Evolutionary conservation across 1,284 basidiomycete genomes (phyloP).

Genomic region (Ustilago nuda): DNA sequence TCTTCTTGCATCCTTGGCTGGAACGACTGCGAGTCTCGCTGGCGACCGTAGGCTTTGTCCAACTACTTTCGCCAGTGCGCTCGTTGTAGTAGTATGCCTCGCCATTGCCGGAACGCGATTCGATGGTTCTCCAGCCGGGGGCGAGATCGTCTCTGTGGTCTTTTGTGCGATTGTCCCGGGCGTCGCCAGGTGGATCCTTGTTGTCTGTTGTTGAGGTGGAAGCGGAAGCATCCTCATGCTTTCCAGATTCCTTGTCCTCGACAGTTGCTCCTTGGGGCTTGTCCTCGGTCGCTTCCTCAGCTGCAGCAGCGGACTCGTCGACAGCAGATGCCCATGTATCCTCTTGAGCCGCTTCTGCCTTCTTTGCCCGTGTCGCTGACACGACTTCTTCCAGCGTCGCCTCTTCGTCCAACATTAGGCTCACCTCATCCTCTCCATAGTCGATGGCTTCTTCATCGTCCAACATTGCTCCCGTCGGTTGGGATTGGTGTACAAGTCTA

Average conservation of each 20-base stretch:
- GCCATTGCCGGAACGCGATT: constrained; percentile 32
- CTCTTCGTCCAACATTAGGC: constrained; percentile 29
- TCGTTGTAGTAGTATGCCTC: constrained; percentile 54
- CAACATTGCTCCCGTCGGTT: constrained; percentile 19
- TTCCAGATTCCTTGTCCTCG: background rate
- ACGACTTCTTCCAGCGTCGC: background rate
- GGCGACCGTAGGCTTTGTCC: constrained; percentile 22
- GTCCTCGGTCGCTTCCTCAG: background rate
- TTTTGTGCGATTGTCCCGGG: background rate
- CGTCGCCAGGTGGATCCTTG: background rate
- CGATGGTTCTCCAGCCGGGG: constrained; percentile 34
- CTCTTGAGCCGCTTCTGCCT: background rate
- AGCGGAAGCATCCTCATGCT: background rate
- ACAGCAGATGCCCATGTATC: background rate
- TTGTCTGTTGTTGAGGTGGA: constrained; percentile 2
- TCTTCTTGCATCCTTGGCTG: background rate
- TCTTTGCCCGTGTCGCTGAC: background rate
- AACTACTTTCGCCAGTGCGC: constrained; percentile 39
- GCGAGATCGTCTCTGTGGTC: constrained; percentile 12
- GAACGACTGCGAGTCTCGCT: constrained; percentile 8
- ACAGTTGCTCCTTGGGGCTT: background rate
- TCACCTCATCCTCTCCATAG: constrained; percentile 50
- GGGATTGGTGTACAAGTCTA: background rate
- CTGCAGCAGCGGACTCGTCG: background rate
- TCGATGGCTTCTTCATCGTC: constrained; percentile 52